Conservation (phyloP, 768 basidiomycete species). For the Amanita subjunquillea region DNA sequence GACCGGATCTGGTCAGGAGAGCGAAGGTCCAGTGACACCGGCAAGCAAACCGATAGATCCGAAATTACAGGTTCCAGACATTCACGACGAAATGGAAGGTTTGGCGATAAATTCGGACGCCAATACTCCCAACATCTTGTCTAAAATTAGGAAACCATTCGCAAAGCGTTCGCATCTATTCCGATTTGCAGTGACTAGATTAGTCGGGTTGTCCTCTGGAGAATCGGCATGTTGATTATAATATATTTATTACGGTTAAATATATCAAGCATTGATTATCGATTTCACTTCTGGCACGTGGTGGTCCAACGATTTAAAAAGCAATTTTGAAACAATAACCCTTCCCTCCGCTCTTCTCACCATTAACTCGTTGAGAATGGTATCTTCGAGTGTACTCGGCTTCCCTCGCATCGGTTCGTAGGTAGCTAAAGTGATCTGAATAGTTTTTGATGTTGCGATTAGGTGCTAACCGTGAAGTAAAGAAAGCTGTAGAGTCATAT, state of each 20-base stretch:
- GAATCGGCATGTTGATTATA: constrained; percentile 10
- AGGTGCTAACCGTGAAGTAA: constrained; percentile 93
- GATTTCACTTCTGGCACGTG: constrained; percentile 27
- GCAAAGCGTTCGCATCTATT: constrained; percentile 22
- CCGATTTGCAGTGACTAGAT: constrained; percentile 26
- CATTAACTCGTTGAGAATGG: constrained; percentile 41
- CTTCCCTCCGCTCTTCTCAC: constrained; percentile 12
- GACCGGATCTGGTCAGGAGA: constrained; percentile 23
- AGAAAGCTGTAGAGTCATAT: constrained; percentile 97
- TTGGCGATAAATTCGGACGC: not conserved
- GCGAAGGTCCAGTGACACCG: constrained; percentile 40
- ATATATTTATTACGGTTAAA: not conserved
- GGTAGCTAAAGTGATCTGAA: not conserved
- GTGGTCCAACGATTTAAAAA: constrained; percentile 15
- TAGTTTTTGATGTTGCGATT: constrained; percentile 3
- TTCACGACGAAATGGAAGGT: constrained; percentile 26
- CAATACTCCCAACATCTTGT: not conserved
- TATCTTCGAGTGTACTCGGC: constrained; percentile 78
- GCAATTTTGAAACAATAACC: constrained; percentile 10
- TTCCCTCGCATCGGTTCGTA: constrained; percentile 81
- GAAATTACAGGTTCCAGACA: constrained; percentile 31
- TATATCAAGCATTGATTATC: constrained; percentile 18
- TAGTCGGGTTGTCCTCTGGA: constrained; percentile 22
- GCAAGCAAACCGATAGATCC: constrained; percentile 30
- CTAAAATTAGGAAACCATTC: constrained; percentile 14